These are phyloP conservation scores for Plectosphaerella sp. DNA, from an alignment of 2,329 filamentous ascomycete genomes.

Conservation along the genomic window DNA sequence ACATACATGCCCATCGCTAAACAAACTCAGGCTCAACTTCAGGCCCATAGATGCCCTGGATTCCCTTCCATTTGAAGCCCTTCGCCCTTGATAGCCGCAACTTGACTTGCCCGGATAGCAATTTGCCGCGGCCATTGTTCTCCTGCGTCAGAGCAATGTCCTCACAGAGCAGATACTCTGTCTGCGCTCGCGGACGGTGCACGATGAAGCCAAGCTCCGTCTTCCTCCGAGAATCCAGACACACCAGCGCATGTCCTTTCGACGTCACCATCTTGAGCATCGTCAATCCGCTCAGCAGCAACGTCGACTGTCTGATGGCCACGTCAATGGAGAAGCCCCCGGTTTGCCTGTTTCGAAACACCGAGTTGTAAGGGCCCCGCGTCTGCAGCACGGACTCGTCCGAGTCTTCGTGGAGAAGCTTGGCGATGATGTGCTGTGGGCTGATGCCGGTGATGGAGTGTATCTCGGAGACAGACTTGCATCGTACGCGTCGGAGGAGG, in stretches of 20 bases:
- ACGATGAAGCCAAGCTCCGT: neutral
- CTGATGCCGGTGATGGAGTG: conserved; percentile 14
- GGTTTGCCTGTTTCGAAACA: conserved; percentile 11
- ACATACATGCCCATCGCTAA: too few species aligned
- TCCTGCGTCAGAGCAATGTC: too few species aligned
- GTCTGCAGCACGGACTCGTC: conserved; percentile 11
- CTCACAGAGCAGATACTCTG: too few species aligned
- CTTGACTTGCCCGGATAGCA: too few species aligned
- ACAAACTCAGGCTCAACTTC: too few species aligned
- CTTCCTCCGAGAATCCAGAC: neutral
- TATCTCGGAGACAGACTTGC: conserved; percentile 19
- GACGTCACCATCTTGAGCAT: neutral
- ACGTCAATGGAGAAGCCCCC: conserved; percentile 19
- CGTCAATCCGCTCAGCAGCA: neutral
- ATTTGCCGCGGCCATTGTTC: too few species aligned
- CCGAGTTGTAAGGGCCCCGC: conserved; percentile 16
- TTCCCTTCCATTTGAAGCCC: too few species aligned
- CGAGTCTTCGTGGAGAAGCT: conserved; percentile 17
- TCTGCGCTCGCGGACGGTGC: too few species aligned
- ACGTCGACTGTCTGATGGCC: conserved; percentile 12
- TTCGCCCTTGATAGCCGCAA: too few species aligned
- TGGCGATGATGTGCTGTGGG: conserved; percentile 5
- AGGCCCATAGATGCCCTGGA: too few species aligned
- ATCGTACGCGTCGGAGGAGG: conserved; percentile 17
- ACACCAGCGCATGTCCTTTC: neutral